Evolutionary conservation across 768 basidiomycete genomes (phyloP).

Genomic region (Boletus fagicola): DNA sequence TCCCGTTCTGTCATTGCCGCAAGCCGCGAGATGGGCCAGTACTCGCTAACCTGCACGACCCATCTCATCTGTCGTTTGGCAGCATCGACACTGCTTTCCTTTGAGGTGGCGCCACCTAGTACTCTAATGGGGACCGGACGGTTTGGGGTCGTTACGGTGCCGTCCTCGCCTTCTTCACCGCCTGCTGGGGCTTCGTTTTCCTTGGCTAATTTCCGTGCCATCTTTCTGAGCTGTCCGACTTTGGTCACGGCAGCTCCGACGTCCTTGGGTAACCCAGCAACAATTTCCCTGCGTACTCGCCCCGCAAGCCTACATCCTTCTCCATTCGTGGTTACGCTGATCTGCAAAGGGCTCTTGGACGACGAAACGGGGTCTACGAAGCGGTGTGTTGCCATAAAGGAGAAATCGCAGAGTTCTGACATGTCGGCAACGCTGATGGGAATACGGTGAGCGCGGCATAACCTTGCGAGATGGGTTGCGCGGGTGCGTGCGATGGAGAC

Average conservation of each 20-base stretch:
- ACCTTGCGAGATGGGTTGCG: slow-evolving; percentile 53
- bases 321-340: slow-evolving; percentile 90
- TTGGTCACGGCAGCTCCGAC: slow-evolving; percentile 74
- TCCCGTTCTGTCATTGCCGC: slow-evolving; percentile 65
- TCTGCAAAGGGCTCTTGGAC: slow-evolving; percentile 53
- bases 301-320: slow-evolving; percentile 84
- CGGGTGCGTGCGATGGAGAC: slow-evolving; percentile 36
- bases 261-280: slow-evolving; percentile 66
- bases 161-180: slow-evolving; percentile 55
- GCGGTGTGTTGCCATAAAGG: slow-evolving; percentile 82
- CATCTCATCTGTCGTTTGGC: slow-evolving; percentile 77
- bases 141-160: slow-evolving; percentile 58
- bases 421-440: slow-evolving; percentile 87
- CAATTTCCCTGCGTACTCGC: slow-evolving; percentile 79
- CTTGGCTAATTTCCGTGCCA: slow-evolving; percentile 41
- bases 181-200: slow-evolving; percentile 18
- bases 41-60: slow-evolving; percentile 95
- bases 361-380: slow-evolving; percentile 55
- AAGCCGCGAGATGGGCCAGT: slow-evolving; percentile 83
- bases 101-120: slow-evolving; percentile 1
- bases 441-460: slow-evolving; percentile 59
- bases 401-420: slow-evolving; percentile 84
- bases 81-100: slow-evolving; percentile 44
- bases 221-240: slow-evolving; percentile 63
- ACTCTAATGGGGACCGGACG: slow-evolving; percentile 54